These are phyloP conservation scores for Clonostachys rhizophaga DNA, from an alignment of 2,329 filamentous ascomycete genomes.

Conservation along the genomic window DNA sequence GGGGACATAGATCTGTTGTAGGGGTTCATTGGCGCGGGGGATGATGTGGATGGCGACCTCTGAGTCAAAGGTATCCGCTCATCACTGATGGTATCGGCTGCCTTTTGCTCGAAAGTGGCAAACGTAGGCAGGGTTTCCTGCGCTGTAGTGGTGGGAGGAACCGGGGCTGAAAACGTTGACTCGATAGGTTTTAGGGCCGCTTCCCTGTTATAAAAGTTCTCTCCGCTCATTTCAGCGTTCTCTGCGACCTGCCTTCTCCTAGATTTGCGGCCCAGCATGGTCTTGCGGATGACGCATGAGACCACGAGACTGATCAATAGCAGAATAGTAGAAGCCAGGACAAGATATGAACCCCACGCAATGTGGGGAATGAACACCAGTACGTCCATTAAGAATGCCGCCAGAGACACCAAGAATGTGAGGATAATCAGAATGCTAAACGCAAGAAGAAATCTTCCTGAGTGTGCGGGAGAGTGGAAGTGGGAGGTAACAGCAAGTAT, in stretches of 20 bases:
- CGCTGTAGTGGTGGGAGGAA: constrained; percentile 38
- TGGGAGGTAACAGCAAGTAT: constrained; percentile 76
- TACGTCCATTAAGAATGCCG: constrained; percentile 91
- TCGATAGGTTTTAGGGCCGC: constrained; percentile 44
- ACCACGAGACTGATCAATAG: constrained; percentile 79
- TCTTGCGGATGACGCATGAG: constrained; percentile 91
- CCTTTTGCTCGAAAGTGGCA: constrained; percentile 64
- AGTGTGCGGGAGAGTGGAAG: constrained; percentile 83
- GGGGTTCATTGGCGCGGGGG: background rate
- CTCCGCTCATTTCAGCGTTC: constrained; percentile 95
- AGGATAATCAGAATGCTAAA: constrained; percentile 84
- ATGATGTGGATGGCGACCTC: constrained; percentile 9
- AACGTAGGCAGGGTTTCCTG: constrained; percentile 45
- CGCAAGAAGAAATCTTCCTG: constrained; percentile 78
- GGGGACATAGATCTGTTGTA: constrained; percentile 27
- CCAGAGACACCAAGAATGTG: constrained; percentile 75
- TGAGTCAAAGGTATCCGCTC: constrained; percentile 68
- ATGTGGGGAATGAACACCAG: constrained; percentile 91
- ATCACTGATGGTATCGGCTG: constrained; percentile 58
- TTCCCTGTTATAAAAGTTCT: constrained; percentile 80
- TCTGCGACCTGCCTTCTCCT: constrained; percentile 86
- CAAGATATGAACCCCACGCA: constrained; percentile 91
- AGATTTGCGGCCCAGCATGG: constrained; percentile 87
- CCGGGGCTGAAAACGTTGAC: too few relatives aligned
- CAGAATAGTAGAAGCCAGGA: constrained; percentile 82